Evolutionary conservation across 192 early-diverging fungal genomes (phyloP).

Genomic region (Phlyctochytrium bullatum): DNA sequence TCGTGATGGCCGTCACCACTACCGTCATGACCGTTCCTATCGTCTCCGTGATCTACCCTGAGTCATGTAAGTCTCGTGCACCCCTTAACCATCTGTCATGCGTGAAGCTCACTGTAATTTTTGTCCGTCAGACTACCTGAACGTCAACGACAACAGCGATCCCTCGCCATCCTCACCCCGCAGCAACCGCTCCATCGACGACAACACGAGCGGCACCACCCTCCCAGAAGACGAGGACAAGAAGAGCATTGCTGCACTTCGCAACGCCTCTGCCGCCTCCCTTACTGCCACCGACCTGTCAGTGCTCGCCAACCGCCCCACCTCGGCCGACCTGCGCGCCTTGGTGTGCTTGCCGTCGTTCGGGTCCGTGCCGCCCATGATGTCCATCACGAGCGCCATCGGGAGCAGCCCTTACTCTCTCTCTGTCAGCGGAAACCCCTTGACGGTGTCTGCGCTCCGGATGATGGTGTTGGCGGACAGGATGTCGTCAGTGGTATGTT

Average conservation of each 20-base stretch:
- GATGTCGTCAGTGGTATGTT: background rate
- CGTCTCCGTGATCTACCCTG: constrained; percentile 69
- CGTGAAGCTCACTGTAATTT: constrained; percentile 65
- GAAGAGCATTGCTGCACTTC: too few species aligned
- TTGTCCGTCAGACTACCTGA: constrained; percentile 24
- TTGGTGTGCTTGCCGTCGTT: background rate
- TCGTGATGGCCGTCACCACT: constrained; percentile 80
- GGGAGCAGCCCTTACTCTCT: background rate
- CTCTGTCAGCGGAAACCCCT: too few species aligned
- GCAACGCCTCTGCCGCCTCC: background rate
- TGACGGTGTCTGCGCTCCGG: background rate
- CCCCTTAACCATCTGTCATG: constrained; percentile 56
- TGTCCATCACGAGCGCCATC: background rate
- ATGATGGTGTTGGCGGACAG: background rate
- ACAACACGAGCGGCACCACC: too few species aligned
- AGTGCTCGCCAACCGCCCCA: background rate
- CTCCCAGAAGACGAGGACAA: too few species aligned
- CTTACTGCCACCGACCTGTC: background rate
- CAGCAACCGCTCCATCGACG: too few species aligned
- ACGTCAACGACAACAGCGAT: background rate
- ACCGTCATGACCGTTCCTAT: constrained; percentile 86
- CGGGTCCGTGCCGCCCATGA: background rate
- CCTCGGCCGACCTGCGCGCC: background rate
- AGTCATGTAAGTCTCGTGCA: constrained; percentile 38
- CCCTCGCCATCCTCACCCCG: background rate